Evolutionary conservation across 148 eudicot species (phyloP), one percentile per base, ranked within the genome.

Genomic region (Salicornia ramosissima): DNA sequence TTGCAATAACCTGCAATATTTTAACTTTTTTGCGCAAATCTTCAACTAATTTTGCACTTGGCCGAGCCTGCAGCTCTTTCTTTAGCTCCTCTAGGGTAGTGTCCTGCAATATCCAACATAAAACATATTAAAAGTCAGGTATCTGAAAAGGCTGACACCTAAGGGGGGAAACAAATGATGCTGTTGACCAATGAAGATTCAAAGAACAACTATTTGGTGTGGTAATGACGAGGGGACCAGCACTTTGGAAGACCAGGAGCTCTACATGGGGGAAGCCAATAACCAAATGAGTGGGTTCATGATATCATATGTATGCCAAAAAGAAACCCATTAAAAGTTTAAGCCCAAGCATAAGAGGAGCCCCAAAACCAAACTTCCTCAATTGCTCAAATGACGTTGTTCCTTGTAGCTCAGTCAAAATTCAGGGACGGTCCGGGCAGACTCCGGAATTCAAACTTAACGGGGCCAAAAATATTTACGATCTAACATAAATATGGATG

Each of bases 21-120:
- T 95, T 89, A 42, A 95, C 91, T 82, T 95, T 95, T 78, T 89
- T 95, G 50, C 91, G 91, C 80, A 95, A 81, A 80, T 95, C 99
- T 79, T 95, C 96, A 18, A 95, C 94, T 76, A 91, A 73, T 76
- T 95, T 95, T 22, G 75, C 80, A 19, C 97, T 95, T 68, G 99
- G 99, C 75, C 97, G 83, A 70, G 84, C 67, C 67, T 84, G 96
- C 75, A 95, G 84, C 86, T 95, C 97, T 78, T 95, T 91, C 80
- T 83, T 87, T 56, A 89, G 72, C 71, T 91, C 96, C 73, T 83
- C 88, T 68, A 95, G 80, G 50, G 83, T 81, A 82, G 68, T 71
- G 74, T 95, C 97, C 99, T 95, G 84, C 28, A 62, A 51, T 70
- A 60, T 64, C 28, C 71, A 61, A 71, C 39, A 51, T n/a, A 70